Conservation (phyloP, 2,329 filamentous ascomycete species). For the Diaporthe aspalathi region DNA sequence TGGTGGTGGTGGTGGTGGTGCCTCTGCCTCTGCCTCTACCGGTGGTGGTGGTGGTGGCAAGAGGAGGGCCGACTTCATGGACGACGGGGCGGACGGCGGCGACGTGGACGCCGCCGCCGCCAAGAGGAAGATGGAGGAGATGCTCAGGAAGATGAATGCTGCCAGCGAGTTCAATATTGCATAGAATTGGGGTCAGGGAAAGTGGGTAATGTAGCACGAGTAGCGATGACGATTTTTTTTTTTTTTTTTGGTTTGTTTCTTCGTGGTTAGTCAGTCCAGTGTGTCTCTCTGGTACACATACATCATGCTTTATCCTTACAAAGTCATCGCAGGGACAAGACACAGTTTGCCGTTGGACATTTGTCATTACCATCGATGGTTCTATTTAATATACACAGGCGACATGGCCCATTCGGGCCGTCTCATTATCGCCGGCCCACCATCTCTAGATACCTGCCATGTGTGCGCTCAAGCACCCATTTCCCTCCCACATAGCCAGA, state of each 20-base stretch:
- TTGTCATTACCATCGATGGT: slow-evolving; percentile 8
- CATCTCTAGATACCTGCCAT: slow-evolving; percentile 17
- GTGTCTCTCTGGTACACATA: too few relatives aligned
- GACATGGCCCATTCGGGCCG: background rate
- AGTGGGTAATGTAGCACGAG: background rate
- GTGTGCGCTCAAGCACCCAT: background rate
- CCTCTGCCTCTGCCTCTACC: slow-evolving; percentile 10
- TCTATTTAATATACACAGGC: slow-evolving; percentile 25
- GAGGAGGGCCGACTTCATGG: slow-evolving; percentile 49
- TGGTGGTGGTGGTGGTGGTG: background rate
- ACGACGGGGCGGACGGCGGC: slow-evolving; percentile 52
- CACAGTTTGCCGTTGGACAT: background rate
- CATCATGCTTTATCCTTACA: too few relatives aligned
- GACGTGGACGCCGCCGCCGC: slow-evolving; percentile 68
- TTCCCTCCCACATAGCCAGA: background rate
- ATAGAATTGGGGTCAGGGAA: background rate
- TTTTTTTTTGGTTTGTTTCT: background rate
- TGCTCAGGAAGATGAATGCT: slow-evolving; percentile 65
- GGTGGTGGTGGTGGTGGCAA: slow-evolving; percentile 31
- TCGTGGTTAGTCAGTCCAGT: too few relatives aligned
- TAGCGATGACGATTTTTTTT: background rate
- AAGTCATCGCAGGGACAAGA: background rate
- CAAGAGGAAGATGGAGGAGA: slow-evolving; percentile 73
- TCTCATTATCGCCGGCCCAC: background rate
- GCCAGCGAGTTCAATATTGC: slow-evolving; percentile 76